phyloP scores from a whole-genome alignment of 306 rosid species.

The Ammopiptanthus mongolicus region DNA sequence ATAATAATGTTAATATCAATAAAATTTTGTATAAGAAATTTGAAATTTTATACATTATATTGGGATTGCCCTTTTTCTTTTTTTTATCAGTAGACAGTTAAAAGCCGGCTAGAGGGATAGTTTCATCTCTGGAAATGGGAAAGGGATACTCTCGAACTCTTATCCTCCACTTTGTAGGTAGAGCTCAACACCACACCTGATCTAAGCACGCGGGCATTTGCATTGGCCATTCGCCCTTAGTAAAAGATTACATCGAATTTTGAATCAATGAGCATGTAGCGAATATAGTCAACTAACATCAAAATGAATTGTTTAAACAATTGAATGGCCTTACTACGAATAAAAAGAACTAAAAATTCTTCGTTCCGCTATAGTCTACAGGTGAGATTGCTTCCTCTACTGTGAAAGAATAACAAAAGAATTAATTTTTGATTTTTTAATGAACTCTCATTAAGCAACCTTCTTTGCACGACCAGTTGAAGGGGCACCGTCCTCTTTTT shows the following conservation, averaged over 20 bases:
- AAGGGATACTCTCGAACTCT: neutral
- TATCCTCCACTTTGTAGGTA: neutral
- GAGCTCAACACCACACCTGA: neutral
- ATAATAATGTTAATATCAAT: neutral
- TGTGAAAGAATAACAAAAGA: conserved; percentile 58
- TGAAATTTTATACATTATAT: too few species aligned
- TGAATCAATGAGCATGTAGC: conserved; percentile 21
- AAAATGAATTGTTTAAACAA: conserved; percentile 46
- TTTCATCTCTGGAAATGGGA: too few species aligned
- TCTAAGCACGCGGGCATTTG: neutral
- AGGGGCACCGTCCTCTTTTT: conserved; percentile 84
- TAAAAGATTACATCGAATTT: conserved; percentile 19
- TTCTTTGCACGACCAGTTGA: conserved; percentile 97
- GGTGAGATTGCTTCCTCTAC: conserved; percentile 45
- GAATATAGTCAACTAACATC: conserved; percentile 27
- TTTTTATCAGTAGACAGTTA: too few species aligned
- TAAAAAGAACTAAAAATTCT: conserved; percentile 48
- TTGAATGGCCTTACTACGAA: conserved; percentile 37
- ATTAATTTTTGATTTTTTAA: conserved; percentile 17
- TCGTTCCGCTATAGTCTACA: conserved; percentile 47
- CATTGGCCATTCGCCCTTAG: neutral
- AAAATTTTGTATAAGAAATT: neutral
- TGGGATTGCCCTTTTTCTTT: too few species aligned
- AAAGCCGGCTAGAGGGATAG: too few species aligned
- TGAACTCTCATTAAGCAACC: conserved; percentile 54